A percentile compares a stretch with the other conserved stretches of the same genome.
phyloP scores from a whole-genome alignment of 495 filamentous ascomycete genomes.

The Penicillium macrosclerotiorum region DNA sequence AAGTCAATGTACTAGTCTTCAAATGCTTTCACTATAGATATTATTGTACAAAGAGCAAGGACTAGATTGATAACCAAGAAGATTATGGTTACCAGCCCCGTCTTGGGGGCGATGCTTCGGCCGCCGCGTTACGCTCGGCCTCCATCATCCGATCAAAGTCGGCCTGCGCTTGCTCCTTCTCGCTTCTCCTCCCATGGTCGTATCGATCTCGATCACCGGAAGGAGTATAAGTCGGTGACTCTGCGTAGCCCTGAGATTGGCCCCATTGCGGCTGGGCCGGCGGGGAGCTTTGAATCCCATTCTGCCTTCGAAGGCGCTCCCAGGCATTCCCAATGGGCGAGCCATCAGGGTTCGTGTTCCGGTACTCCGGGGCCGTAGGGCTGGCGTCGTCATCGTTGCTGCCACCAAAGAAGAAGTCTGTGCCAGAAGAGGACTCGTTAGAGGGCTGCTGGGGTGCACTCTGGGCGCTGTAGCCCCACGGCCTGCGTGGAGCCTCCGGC shows the following conservation, averaged over 20 bases:
- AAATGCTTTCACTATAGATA: not conserved
- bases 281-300: slow-evolving; percentile 5
- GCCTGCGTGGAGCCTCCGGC: not conserved
- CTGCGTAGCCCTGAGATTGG: slow-evolving; percentile 3
- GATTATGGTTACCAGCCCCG: slow-evolving; percentile 25
- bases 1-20: not conserved
- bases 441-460: not conserved
- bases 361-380: slow-evolving; percentile 38
- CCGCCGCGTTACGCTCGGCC: slow-evolving; percentile 30
- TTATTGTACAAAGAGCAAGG: slow-evolving; percentile 5
- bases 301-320: slow-evolving; percentile 41
- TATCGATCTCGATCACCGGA: slow-evolving; percentile 7
- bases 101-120: slow-evolving; percentile 11
- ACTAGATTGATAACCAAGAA: not conserved
- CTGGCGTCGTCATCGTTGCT: slow-evolving; percentile 38
- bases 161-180: slow-evolving; percentile 37
- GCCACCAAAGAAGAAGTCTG: slow-evolving; percentile 29
- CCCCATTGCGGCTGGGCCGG: slow-evolving; percentile 8
- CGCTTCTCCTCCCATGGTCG: slow-evolving; percentile 15
- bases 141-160: slow-evolving; percentile 46
- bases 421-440: slow-evolving; percentile 5
- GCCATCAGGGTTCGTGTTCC: slow-evolving; percentile 15
- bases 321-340: slow-evolving; percentile 32
- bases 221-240: not conserved
- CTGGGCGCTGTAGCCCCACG: not conserved